Base-by-base conservation (phyloP, 2,329 filamentous ascomycete genomes). In the Hypomyces perniciosus region DNA sequence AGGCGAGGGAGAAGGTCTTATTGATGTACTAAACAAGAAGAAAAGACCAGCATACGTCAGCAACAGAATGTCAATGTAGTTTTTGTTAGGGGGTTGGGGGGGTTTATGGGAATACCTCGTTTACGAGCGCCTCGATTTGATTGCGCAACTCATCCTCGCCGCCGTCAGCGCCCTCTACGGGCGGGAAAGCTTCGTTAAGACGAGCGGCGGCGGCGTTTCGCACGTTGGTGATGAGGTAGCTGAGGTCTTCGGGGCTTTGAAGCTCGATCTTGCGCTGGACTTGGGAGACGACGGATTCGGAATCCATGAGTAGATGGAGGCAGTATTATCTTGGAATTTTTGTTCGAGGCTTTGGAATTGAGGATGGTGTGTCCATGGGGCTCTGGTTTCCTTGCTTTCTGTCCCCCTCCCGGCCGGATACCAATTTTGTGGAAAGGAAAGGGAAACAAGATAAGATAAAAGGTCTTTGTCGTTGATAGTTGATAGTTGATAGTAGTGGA, bases 181-280 rank as follows among this genome's bases (percentile, higher is more conserved):
- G 80, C 27, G 87, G 87, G 50, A 91, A 82, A 46, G 81, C 81
- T 59, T 79, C 76, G 65, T 83, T 76, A 53, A 92, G 78, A 64
- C 83, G 85, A 60, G 80, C 78, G 41, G 78, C 75, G 8, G 87
- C 86, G 51, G 84, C 83, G 66, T 77, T 77, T 62, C 83, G 82
- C 56, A 88, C 80, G 62, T 88, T 88, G 57, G 77, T 71, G 59
- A 87, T 77, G 29, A 92, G 78, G 68, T 84, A 88, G 50, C 77
- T 71, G 33, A 91, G 76, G 68, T 92, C 88, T 44, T 85, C 81
- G 39, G 83, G 80, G n/a, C 80, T 78, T 71, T 91, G 87, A 46
- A 92, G 81, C 71, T 91, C 88, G 66, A 92, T 86, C 70, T 84
- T 86, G 65, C 88, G 84, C 68, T 90, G 82, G 57, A 68, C 67